A percentile compares a stretch with the other conserved stretches of the same genome.
Evolutionary conservation across 371 early-diverging fungal species (phyloP).

Genomic region (Mucor mucedo): DNA sequence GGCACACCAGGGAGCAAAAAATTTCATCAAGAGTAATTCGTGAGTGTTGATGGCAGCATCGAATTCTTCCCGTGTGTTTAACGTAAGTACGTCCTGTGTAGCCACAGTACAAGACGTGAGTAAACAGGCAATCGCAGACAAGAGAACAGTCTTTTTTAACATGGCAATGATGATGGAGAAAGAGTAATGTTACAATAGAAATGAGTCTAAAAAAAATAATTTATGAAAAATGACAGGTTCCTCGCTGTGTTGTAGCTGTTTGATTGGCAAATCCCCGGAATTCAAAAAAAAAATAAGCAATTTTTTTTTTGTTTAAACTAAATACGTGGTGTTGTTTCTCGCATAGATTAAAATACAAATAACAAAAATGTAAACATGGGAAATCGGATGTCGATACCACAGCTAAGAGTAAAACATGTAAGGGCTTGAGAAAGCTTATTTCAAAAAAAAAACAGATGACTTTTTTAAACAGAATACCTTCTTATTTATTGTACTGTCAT

Average conservation of each 20-base stretch:
- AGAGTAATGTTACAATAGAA: background rate
- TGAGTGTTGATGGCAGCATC: slow-evolving; percentile 58
- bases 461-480: too few relatives aligned
- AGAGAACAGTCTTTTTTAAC: slow-evolving; percentile 10
- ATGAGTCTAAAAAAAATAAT: background rate
- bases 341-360: too few relatives aligned
- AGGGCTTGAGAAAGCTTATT: too few relatives aligned
- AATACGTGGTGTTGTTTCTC: too few relatives aligned
- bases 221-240: slow-evolving; percentile 24
- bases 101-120: background rate
- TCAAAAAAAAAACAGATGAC: too few relatives aligned
- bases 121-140: slow-evolving; percentile 3
- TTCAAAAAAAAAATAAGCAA: too few relatives aligned
- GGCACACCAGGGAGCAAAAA: slow-evolving; percentile 92
- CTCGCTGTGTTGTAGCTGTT: slow-evolving; percentile 33
- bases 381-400: too few relatives aligned
- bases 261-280: slow-evolving; percentile 33
- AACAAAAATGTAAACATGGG: too few relatives aligned
- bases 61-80: slow-evolving; percentile 61
- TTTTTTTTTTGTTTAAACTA: too few relatives aligned
- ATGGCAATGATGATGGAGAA: background rate
- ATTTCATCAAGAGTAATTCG: slow-evolving; percentile 85
- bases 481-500: too few relatives aligned
- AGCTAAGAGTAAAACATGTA: too few relatives aligned
- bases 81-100: slow-evolving; percentile 1